Evolutionary conservation across 345 rosid genomes (phyloP), one percentile per base, ranked within the genome.

Genomic region (Eucalyptus camaldulensis): DNA sequence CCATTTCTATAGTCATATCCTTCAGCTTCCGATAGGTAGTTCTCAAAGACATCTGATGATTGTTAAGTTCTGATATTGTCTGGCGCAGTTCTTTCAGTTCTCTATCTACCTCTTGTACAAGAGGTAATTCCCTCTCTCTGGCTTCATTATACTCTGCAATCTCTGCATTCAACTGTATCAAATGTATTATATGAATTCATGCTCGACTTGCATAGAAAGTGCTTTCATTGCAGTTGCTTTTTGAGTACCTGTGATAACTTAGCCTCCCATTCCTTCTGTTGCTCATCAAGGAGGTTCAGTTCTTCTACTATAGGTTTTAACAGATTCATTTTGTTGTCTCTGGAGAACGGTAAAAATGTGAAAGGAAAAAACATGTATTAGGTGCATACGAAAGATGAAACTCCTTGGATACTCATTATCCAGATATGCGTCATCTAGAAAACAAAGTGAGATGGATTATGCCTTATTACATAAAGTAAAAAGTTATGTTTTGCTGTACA

Each of bases 131-230:
- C 87, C 86, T 94, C 88, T 95, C 96, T 89, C 94, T 93, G 27
- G 95, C 95, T 87, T 92, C 97, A 92, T 94, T 94, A 89, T 91
- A 93, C 33, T 93, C 94, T 24, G 91, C 95, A 87, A 97, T 92
- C 93, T 95, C 99, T 88, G 93, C 97, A 91, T 95, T 94, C 93
- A 96, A 88, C 99, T 98, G 91, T 91, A 93, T 88, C 91, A 88
- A 80, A 88, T 33, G 29, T 92, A 72, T 49, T 9, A 22, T 58
- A 72, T 8, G 40, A 56, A 44, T 37, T 51, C 37, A 33, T 67
- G 8, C 51, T 44, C 6, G 13, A 81, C 58, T 81, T 58, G 89
- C 91, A 92, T 80, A 8, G 29, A 11, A 58, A 85, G 58, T 56
- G 81, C 49, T 89, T 29, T 62, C 22, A 80, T 60, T 65, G 72